Evolutionary conservation across 441 rosid species (phyloP).

Genomic region (Gossypium davidsonii): DNA sequence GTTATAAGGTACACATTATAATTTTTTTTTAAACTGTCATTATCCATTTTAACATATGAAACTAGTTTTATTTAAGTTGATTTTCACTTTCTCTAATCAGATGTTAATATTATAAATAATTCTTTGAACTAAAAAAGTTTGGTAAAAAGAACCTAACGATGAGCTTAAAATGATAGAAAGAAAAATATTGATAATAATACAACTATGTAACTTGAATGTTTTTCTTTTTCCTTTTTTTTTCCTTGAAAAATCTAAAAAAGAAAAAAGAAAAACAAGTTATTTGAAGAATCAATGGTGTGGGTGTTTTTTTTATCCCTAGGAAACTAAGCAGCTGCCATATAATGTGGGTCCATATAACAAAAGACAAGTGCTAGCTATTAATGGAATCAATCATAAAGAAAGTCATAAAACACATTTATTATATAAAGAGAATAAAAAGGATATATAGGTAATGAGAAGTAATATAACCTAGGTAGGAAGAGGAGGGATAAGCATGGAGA

Average conservation of each 20-base stretch:
- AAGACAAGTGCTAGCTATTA: conserved; percentile 20
- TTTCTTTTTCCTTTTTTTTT: too few relatives aligned
- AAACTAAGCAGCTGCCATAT: conserved; percentile 15
- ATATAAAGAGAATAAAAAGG: neutral
- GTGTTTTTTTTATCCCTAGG: too few relatives aligned
- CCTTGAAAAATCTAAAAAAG: too few relatives aligned
- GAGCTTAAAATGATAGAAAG: neutral
- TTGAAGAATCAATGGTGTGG: too few relatives aligned
- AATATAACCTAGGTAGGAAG: neutral
- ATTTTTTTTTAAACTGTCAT: too few relatives aligned
- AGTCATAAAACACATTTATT: neutral
- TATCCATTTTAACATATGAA: too few relatives aligned
- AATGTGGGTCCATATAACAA: conserved; percentile 26
- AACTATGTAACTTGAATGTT: too few relatives aligned
- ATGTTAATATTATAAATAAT: neutral
- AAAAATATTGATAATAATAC: neutral
- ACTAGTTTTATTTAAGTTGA: too few relatives aligned
- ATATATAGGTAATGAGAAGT: neutral
- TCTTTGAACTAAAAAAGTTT: neutral
- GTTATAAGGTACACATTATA: too few relatives aligned
- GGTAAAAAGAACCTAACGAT: neutral
- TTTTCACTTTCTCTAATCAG: too few relatives aligned
- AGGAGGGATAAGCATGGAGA: conserved; percentile 32
- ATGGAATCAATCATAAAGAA: neutral
- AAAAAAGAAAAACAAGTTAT: too few relatives aligned